These are phyloP conservation scores for Cytospora leucostoma DNA, from an alignment of 2,329 filamentous ascomycete genomes.

Conservation along the genomic window DNA sequence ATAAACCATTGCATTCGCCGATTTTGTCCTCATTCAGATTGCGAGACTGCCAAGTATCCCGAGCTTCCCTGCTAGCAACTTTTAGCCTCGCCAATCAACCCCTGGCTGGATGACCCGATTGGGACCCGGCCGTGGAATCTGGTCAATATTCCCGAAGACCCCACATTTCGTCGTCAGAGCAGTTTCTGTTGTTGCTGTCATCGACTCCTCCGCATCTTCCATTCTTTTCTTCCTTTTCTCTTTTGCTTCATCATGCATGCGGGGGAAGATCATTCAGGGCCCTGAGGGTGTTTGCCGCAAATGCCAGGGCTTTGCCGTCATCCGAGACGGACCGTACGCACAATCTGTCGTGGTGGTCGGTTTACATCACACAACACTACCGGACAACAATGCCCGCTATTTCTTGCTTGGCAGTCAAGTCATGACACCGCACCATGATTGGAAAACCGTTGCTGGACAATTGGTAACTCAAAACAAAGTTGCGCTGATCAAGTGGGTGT, in stretches of 20 bases:
- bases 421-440: slow-evolving; percentile 9
- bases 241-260: slow-evolving; percentile 6
- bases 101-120: slow-evolving; percentile 8
- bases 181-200: slow-evolving; percentile 12
- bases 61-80: slow-evolving; percentile 5
- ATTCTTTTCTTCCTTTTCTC: slow-evolving; percentile 11
- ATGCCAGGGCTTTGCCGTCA: slow-evolving; percentile 14
- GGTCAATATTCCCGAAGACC: slow-evolving; percentile 23
- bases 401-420: slow-evolving; percentile 12
- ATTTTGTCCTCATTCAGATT: slow-evolving; percentile 14
- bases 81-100: background rate
- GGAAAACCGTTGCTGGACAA: background rate
- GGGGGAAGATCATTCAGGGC: slow-evolving; percentile 17
- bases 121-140: background rate
- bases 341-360: slow-evolving; percentile 3
- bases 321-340: slow-evolving; percentile 18
- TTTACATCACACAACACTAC: slow-evolving; percentile 8
- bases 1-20: slow-evolving; percentile 14
- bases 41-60: background rate
- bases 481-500: slow-evolving; percentile 3
- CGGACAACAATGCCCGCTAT: slow-evolving; percentile 11
- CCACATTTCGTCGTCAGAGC: slow-evolving; percentile 20
- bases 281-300: background rate
- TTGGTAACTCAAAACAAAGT: slow-evolving; percentile 5
- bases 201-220: slow-evolving; percentile 19